Conservation (phyloP, 768 basidiomycete genomes). For the Termitomyces sp. region DNA sequence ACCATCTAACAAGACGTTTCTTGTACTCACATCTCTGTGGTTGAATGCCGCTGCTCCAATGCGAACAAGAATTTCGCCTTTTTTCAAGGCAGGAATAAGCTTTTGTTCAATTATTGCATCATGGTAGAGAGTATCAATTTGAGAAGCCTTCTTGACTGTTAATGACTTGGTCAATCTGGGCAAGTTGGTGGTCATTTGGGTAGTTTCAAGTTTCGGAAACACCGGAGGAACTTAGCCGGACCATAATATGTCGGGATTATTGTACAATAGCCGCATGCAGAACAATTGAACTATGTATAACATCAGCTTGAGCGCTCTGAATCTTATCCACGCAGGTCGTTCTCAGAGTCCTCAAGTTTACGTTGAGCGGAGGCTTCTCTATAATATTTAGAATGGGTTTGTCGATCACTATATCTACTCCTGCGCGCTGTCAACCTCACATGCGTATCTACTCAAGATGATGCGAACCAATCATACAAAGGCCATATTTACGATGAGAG, state of each 20-base stretch:
- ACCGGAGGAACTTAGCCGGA: not conserved
- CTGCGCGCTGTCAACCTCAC: too few relatives aligned
- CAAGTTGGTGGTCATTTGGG: constrained; percentile 11
- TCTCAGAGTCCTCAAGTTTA: not conserved
- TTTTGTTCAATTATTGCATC: constrained; percentile 49
- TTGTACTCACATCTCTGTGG: constrained; percentile 54
- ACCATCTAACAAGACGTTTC: not conserved
- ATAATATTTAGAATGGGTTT: not conserved
- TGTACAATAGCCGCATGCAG: too few relatives aligned
- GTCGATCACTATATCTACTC: not conserved
- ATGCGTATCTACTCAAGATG: too few relatives aligned
- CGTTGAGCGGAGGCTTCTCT: not conserved
- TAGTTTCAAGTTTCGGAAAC: not conserved
- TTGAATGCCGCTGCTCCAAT: constrained; percentile 72
- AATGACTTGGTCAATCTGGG: constrained; percentile 44
- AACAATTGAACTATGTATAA: not conserved
- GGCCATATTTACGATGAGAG: not conserved
- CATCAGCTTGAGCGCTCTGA: not conserved
- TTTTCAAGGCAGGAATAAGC: constrained; percentile 43
- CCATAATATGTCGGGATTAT: too few relatives aligned
- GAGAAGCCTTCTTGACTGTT: constrained; percentile 37
- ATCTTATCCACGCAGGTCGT: not conserved
- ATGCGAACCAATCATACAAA: too few relatives aligned
- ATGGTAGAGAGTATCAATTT: constrained; percentile 41
- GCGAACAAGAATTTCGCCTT: constrained; percentile 59